Evolutionary conservation across 805 yeast species (phyloP), one percentile per base, ranked within the genome.

Genomic region (Ogataea philodendri): DNA sequence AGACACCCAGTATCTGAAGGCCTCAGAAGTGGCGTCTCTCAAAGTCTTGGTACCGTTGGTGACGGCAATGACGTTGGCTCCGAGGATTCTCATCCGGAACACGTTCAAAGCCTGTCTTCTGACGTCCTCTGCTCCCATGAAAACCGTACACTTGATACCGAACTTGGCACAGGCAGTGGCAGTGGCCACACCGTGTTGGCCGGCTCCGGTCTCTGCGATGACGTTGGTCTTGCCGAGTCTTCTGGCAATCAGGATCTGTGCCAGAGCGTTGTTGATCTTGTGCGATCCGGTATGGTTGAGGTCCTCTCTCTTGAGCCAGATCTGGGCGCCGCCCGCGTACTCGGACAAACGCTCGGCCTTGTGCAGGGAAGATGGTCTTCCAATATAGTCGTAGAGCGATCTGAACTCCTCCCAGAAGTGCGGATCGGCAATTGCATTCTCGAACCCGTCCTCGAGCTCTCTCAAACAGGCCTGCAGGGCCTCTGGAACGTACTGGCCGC

Each of bases 401-500:
- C 70, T 72, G 70, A 85, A 88, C 60, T 93, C 97, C 37, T 79
- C 82, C 99, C 99, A 93, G 72, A 93, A 93, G 22, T 64, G 56
- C 23, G 88, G 93, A 63, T 93, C 98, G 18, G 89, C 86, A 47
- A 81, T 80, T 13, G 97, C 96, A 26, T 69, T 73, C 58, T 84
- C 89, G 59, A 89, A 94, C 4, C 87, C 97, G 35, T 60, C 68
- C 67, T 93, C 98, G 39, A 93, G 74, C 65, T 93, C 95, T 44
- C 79, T 75, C 51, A 93, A 72, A 68, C 97, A 90, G 27, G 95
- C 76, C 64, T 89, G 90, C 55, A 93, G 68, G 15, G 95, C 86
- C 69, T 93, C 99, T 24, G 99, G 99, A 25, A 93, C 98, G 57
- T 87, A 93, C 67, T 93, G 98, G 42, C 99, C 99, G 60, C 99